These are phyloP conservation scores for Bonia amplexicaulis DNA, from an alignment of 176 grass and related monocot genomes.

Conservation along the genomic window DNA sequence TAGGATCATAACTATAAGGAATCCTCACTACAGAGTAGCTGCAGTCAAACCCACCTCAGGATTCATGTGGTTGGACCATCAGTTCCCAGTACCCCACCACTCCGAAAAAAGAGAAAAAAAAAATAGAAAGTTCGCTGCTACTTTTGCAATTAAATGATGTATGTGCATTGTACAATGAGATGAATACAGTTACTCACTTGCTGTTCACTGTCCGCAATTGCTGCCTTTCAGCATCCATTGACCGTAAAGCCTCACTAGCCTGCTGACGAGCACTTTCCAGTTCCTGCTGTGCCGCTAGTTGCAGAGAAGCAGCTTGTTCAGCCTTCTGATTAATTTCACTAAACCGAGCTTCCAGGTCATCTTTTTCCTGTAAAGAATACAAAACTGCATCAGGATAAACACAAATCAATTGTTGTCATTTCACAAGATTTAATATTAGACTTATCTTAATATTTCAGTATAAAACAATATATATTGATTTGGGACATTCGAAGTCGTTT, in stretches of 20 bases:
- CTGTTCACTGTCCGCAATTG: conserved; percentile 73
- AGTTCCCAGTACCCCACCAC: neutral
- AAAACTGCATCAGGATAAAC: neutral
- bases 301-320: conserved; percentile 66
- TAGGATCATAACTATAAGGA: neutral
- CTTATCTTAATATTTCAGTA: neutral
- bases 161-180: neutral
- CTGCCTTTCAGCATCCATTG: conserved; percentile 89
- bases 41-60: neutral
- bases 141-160: neutral
- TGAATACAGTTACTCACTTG: conserved; percentile 56
- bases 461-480: neutral
- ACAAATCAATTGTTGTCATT: neutral
- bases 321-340: conserved; percentile 66
- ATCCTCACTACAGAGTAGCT: neutral
- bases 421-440: conserved; percentile 3
- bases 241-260: conserved; percentile 80
- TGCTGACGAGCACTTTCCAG: conserved; percentile 80
- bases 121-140: neutral
- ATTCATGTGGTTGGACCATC: neutral
- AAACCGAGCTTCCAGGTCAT: conserved; percentile 78
- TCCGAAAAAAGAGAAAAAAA: neutral
- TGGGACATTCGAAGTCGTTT: neutral
- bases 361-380: conserved; percentile 77
- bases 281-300: conserved; percentile 69